Base-by-base conservation (phyloP, 495 filamentous ascomycete species). In the Chaetomium tenue region DNA sequence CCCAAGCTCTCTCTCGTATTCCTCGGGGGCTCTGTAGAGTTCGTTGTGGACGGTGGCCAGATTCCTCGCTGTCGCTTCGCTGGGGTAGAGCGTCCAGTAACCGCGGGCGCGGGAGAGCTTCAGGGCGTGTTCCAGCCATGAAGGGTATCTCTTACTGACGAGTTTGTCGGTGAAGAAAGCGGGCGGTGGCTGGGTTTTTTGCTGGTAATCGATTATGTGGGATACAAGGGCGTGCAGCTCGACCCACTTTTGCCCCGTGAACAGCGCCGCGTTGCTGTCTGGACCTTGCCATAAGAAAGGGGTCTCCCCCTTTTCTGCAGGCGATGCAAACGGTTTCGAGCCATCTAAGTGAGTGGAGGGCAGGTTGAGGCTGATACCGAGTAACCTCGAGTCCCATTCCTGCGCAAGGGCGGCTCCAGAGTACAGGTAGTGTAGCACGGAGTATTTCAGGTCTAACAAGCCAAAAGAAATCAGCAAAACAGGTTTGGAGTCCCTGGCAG, bases 231-330 rank as follows among this genome's bases (percentile, higher is more conserved):
- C 82, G 70, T 96, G 90, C 18, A 95, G 81, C 64, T 93, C 89
- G 20, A 81, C 76, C 92, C 92, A 96, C 71, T 88, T 90, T 40
- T 91, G 86, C 25, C 91, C 91, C 58, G 91, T 89, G 72, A 90
- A 91, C 18, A 96, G 80, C 13, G 87, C 84, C 2, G 91, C 91
- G 68, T 92, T 89, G 69, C 86, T 88, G 70, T 87, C 88, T 22
- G 91, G 92, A 46, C 88, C 84, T 76, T 95, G 88, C 88, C 89
- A 95, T 4, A 93, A 77, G 66, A 93, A 93, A 0, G 88, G 82
- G 0, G 84, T 81, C 26, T 16, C 22, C 11, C 46, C 69, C 44
- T 77, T 72, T 28, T 61, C 58, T 9, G 67, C 63, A 25, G 89
- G 89, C 3, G 81, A 79, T 2, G 33, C 69, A 66, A 93, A 86